Conservation (phyloP, 1,284 basidiomycete genomes). For the Pseudomicrostroma phylloplanum region DNA sequence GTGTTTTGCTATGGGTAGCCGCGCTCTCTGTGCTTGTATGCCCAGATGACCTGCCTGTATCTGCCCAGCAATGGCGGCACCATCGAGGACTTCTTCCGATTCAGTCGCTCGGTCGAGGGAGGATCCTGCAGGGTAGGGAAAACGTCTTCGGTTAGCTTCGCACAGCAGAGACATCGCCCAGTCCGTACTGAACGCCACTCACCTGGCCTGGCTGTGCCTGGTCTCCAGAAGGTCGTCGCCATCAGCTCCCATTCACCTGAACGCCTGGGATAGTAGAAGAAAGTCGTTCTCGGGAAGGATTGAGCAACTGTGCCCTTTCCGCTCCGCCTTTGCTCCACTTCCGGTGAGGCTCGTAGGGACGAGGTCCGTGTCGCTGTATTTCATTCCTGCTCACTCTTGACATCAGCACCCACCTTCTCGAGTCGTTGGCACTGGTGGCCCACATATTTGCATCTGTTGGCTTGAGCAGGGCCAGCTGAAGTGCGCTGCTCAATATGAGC, state of each 20-base stretch:
- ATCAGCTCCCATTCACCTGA: not conserved
- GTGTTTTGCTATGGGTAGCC: slow-evolving; percentile 81
- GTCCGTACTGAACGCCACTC: slow-evolving; percentile 9
- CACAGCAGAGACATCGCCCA: not conserved
- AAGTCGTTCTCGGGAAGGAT: not conserved
- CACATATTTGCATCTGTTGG: too few species aligned
- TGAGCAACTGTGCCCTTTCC: too few species aligned
- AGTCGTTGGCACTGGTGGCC: too few species aligned
- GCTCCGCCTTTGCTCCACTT: too few species aligned
- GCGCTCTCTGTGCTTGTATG: slow-evolving; percentile 68
- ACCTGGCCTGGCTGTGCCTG: slow-evolving; percentile 35
- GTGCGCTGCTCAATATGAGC: not conserved
- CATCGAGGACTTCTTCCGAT: slow-evolving; percentile 56
- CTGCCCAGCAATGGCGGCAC: slow-evolving; percentile 7
- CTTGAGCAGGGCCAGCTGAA: too few species aligned
- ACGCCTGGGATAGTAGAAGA: not conserved
- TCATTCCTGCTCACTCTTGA: too few species aligned
- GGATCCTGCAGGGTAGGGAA: slow-evolving; percentile 54
- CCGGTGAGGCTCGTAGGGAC: too few species aligned
- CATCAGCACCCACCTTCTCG: too few species aligned
- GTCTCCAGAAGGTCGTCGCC: slow-evolving; percentile 42
- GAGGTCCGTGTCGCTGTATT: too few species aligned
- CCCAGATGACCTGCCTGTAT: slow-evolving; percentile 47
- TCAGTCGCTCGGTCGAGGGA: slow-evolving; percentile 75
- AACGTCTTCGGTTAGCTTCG: too few species aligned